Evolutionary conservation across 495 filamentous ascomycete genomes (phyloP).

Genomic region (Neurospora discreta): DNA sequence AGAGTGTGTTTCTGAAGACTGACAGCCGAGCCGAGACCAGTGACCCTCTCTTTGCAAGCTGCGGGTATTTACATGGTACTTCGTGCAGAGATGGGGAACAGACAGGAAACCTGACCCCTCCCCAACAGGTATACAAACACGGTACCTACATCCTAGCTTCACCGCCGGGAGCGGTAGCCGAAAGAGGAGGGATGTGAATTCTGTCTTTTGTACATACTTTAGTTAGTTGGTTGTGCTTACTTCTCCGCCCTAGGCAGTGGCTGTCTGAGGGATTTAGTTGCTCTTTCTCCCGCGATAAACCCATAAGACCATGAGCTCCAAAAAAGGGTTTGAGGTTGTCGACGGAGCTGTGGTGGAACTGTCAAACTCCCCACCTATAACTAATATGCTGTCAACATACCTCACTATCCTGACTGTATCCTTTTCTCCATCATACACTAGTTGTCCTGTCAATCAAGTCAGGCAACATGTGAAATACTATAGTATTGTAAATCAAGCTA

Average conservation of each 20-base stretch:
- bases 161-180: background rate
- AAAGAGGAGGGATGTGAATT: background rate
- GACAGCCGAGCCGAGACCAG: background rate
- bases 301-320: background rate
- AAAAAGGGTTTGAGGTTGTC: background rate
- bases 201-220: background rate
- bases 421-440: background rate
- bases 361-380: background rate
- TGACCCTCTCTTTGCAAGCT: background rate
- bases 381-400: background rate
- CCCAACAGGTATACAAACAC: background rate
- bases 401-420: background rate
- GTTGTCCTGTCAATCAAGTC: background rate
- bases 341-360: background rate
- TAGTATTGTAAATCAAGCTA: background rate
- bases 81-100: no score
- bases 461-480: background rate
- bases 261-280: background rate
- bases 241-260: background rate
- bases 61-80: background rate
- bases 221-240: background rate
- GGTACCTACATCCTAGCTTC: background rate
- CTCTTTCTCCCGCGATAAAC: background rate
- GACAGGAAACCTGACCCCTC: no score
- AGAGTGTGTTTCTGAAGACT: background rate